phyloP scores from a whole-genome alignment of 768 basidiomycete species.

The Termitomyces sp. region DNA sequence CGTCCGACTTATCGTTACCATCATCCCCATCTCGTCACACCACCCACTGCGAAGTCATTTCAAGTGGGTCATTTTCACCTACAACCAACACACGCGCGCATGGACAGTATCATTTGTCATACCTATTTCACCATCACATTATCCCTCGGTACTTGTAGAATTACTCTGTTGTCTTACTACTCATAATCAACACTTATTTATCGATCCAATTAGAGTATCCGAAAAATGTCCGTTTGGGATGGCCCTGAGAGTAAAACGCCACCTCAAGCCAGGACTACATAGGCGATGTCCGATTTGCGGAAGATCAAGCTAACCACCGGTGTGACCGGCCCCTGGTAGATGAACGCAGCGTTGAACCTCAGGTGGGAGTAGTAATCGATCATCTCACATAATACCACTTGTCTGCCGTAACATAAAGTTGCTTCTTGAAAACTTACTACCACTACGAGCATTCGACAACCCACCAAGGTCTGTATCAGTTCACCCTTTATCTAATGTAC shows the following conservation, averaged over 20 bases:
- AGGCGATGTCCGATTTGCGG: neutral
- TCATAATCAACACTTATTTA: constrained; percentile 10
- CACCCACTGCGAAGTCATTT: neutral
- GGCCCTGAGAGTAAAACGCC: constrained; percentile 4
- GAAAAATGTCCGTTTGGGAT: neutral
- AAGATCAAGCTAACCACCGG: neutral
- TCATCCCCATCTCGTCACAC: constrained; percentile 2
- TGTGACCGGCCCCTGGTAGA: neutral
- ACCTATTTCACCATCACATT: constrained; percentile 2
- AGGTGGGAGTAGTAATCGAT: neutral
- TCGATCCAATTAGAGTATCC: neutral
- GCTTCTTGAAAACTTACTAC: neutral
- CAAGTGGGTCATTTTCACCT: neutral
- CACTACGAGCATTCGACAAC: neutral
- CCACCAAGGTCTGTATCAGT: neutral
- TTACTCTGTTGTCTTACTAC: constrained; percentile 10
- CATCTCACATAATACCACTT: neutral
- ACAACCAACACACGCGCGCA: constrained; percentile 1
- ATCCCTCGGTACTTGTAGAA: constrained; percentile 12
- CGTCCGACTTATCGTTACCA: neutral
- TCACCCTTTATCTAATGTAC: neutral
- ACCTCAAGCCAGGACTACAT: neutral
- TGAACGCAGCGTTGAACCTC: neutral
- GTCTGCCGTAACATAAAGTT: neutral
- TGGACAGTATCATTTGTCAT: constrained; percentile 5